Evolutionary conservation across 2,329 filamentous ascomycete genomes (phyloP).

Genomic region (Graphiopsis chlorocephala): DNA sequence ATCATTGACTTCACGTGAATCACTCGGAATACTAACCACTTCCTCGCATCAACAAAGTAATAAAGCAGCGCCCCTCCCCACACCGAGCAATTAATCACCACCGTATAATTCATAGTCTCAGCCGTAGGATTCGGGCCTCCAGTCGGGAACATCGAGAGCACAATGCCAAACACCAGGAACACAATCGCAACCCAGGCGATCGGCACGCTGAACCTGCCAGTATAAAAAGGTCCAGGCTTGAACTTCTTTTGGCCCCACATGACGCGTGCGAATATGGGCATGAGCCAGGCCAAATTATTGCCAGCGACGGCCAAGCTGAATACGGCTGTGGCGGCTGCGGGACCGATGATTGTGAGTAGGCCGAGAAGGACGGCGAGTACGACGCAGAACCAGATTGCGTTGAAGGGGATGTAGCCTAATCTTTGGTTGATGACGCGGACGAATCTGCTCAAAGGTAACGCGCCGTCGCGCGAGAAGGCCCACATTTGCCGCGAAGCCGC

Average conservation of each 20-base stretch:
- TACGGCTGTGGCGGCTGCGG: conserved; percentile 56
- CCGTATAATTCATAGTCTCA: conserved; percentile 60
- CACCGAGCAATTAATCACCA: conserved; percentile 59
- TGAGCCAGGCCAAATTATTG: conserved; percentile 60
- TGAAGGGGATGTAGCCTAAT: conserved; percentile 58
- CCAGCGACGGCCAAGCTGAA: conserved; percentile 60
- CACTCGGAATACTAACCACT: conserved; percentile 41
- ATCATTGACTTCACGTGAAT: conserved; percentile 47
- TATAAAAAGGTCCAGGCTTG: conserved; percentile 59
- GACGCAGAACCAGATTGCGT: conserved; percentile 55
- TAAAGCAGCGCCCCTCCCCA: conserved; percentile 58
- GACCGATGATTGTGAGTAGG: conserved; percentile 57
- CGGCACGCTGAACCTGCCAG: conserved; percentile 51
- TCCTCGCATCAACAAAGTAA: conserved; percentile 56
- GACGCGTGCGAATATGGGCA: conserved; percentile 57
- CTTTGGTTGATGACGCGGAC: conserved; percentile 55
- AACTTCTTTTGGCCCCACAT: conserved; percentile 60
- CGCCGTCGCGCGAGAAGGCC: conserved; percentile 63
- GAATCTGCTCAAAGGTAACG: conserved; percentile 58
- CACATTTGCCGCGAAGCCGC: conserved; percentile 60
- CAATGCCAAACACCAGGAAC: conserved; percentile 56
- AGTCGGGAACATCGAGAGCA: conserved; percentile 59
- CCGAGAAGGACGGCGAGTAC: conserved; percentile 53
- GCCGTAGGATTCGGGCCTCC: conserved; percentile 53
- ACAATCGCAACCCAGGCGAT: conserved; percentile 54